phyloP scores from a whole-genome alignment of 1,284 basidiomycete genomes.

The Melampsora americana region DNA sequence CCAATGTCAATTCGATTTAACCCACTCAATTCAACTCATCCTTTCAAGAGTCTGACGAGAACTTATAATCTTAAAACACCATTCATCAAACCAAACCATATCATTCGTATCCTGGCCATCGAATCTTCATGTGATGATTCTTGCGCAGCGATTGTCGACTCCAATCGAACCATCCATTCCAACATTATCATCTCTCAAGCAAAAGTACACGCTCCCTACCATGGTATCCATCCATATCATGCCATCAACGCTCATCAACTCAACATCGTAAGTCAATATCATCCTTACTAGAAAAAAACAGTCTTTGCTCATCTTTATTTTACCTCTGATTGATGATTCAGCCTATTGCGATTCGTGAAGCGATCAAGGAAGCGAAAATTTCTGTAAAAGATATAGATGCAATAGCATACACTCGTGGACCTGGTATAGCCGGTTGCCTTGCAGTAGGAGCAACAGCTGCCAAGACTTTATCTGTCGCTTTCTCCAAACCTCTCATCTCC shows the following conservation, averaged over 20 bases:
- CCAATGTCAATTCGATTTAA: too few species aligned
- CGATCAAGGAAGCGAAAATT: conserved; percentile 66
- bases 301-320: background rate
- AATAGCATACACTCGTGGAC: conserved; percentile 84
- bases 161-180: conserved; percentile 66
- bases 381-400: conserved; percentile 69
- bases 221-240: conserved; percentile 77
- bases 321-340: background rate
- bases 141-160: conserved; percentile 75
- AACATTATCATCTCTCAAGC: conserved; percentile 80
- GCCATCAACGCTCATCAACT: conserved; percentile 67
- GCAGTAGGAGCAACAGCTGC: conserved; percentile 73
- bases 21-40: too few species aligned
- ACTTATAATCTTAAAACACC: background rate
- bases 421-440: conserved; percentile 69
- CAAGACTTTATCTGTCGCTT: conserved; percentile 71
- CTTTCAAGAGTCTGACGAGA: too few species aligned
- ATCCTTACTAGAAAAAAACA: too few species aligned
- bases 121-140: conserved; percentile 82
- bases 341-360: conserved; percentile 70
- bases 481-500: conserved; percentile 74
- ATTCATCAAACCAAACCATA: background rate
- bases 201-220: conserved; percentile 64
- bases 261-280: conserved; percentile 64
- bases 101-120: conserved; percentile 65